Evolutionary conservation across 1,139 yeast genomes (phyloP).

Genomic region (Debaryomyces sp.): DNA sequence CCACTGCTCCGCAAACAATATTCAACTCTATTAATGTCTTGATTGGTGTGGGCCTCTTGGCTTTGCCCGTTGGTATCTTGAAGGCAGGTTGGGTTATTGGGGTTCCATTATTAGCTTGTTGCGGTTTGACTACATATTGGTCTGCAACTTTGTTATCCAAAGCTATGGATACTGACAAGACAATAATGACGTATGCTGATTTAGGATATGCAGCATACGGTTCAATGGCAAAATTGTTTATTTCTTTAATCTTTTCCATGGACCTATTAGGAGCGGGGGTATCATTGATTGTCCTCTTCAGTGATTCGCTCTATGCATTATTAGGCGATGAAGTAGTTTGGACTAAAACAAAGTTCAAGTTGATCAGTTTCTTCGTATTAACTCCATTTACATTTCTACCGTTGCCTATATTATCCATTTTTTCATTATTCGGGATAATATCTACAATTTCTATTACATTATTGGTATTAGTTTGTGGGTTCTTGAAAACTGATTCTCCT

Average conservation of each 20-base stretch:
- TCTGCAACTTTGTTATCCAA: constrained; percentile 44
- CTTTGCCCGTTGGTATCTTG: constrained; percentile 49
- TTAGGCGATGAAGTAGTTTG: constrained; percentile 41
- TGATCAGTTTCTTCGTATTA: constrained; percentile 42
- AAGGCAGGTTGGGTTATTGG: constrained; percentile 53
- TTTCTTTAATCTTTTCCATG: constrained; percentile 43
- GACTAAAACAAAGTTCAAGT: constrained; percentile 42
- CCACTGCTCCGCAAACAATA: constrained; percentile 57
- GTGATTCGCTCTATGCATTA: constrained; percentile 53
- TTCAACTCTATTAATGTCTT: constrained; percentile 51
- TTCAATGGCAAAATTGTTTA: constrained; percentile 42
- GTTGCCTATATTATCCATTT: constrained; percentile 44
- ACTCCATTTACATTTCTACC: constrained; percentile 53
- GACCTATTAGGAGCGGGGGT: constrained; percentile 63
- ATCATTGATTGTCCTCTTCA: constrained; percentile 54
- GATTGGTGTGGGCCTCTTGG: constrained; percentile 53
- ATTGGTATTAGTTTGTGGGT: constrained; percentile 43
- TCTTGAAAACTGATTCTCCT: constrained; percentile 40
- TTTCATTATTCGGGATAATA: constrained; percentile 48
- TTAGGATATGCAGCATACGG: constrained; percentile 77
- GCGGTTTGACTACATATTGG: constrained; percentile 49
- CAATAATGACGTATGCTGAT: constrained; percentile 87
- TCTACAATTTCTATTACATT: constrained; percentile 47
- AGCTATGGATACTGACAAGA: constrained; percentile 68
- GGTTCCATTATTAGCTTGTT: constrained; percentile 37